These are phyloP conservation scores for Thalassiosira sp. DNA, from an alignment of 352 stramenopile species.

Conservation along the genomic window DNA sequence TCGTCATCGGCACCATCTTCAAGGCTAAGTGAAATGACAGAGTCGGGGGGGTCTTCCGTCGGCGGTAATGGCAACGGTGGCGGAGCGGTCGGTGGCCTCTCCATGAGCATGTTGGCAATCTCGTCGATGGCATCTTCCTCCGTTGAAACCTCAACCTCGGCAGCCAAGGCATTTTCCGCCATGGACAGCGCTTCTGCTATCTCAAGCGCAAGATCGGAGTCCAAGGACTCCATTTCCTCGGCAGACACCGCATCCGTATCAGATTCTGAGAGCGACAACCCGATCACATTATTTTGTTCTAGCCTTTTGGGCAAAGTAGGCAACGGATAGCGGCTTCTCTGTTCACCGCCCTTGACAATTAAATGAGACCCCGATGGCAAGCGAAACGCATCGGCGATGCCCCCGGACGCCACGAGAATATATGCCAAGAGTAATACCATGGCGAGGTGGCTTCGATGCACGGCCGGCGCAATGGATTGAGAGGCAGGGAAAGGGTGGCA, in stretches of 20 bases:
- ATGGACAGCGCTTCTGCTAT: slow-evolving; percentile 30
- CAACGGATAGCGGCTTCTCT: not conserved
- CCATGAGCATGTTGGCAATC: slow-evolving; percentile 22
- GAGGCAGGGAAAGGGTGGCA: too few relatives aligned
- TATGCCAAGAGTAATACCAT: too few relatives aligned
- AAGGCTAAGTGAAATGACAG: slow-evolving; percentile 3
- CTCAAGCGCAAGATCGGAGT: slow-evolving; percentile 24
- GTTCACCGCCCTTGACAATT: not conserved
- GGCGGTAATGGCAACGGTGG: slow-evolving; percentile 5
- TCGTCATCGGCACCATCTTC: slow-evolving; percentile 3
- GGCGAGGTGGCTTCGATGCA: too few relatives aligned
- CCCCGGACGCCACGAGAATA: not conserved
- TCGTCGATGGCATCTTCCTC: slow-evolving; percentile 26
- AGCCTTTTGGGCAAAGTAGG: not conserved
- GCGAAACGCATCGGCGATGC: slow-evolving; percentile 7
- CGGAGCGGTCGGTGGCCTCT: not conserved
- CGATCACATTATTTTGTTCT: not conserved
- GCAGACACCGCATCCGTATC: not conserved
- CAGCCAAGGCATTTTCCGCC: slow-evolving; percentile 16
- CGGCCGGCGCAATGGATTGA: too few relatives aligned
- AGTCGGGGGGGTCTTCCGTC: not conserved
- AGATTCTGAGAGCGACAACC: not conserved
- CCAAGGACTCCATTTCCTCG: slow-evolving; percentile 6
- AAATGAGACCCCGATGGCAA: slow-evolving; percentile 1
- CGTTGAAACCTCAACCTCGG: not conserved